Conservation (phyloP, 2,329 filamentous ascomycete species). For the Penicillium capsulatum region DNA sequence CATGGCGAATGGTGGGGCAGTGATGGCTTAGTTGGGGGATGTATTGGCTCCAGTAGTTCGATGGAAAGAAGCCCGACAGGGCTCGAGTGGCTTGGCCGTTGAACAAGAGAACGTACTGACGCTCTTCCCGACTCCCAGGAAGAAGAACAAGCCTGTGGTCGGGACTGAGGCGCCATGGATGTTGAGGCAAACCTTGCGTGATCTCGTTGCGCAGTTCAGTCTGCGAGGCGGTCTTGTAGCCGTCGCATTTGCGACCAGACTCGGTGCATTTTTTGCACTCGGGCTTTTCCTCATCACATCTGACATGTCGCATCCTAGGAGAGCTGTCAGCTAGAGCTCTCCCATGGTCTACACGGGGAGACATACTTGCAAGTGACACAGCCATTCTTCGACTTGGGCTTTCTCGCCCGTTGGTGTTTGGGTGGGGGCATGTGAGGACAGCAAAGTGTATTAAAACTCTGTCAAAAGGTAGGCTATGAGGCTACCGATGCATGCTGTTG, state of each 20-base stretch:
- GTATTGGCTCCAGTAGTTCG: constrained; percentile 31
- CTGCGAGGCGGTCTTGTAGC: constrained; percentile 8
- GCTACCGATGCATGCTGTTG: too few relatives aligned
- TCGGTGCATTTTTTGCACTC: constrained; percentile 42
- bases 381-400: constrained; percentile 28
- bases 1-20: constrained; percentile 49
- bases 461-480: neutral
- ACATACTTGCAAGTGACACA: constrained; percentile 55
- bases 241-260: constrained; percentile 13
- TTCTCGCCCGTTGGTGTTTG: constrained; percentile 6
- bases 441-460: neutral
- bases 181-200: neutral
- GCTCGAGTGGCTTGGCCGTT: constrained; percentile 39
- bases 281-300: constrained; percentile 62
- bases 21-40: constrained; percentile 46
- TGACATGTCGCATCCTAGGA: constrained; percentile 52
- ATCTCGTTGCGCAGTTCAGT: constrained; percentile 6
- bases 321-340: neutral
- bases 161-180: constrained; percentile 5
- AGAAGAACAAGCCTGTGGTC: constrained; percentile 19
- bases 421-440: constrained; percentile 1
- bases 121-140: constrained; percentile 30
- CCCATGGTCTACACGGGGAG: neutral
- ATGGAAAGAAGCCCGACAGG: constrained; percentile 43
- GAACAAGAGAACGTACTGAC: constrained; percentile 41